Evolutionary conservation across 2,329 filamentous ascomycete species (phyloP), one percentile per base, ranked within the genome.

Genomic region (Ophiostoma himal-ulmi): DNA sequence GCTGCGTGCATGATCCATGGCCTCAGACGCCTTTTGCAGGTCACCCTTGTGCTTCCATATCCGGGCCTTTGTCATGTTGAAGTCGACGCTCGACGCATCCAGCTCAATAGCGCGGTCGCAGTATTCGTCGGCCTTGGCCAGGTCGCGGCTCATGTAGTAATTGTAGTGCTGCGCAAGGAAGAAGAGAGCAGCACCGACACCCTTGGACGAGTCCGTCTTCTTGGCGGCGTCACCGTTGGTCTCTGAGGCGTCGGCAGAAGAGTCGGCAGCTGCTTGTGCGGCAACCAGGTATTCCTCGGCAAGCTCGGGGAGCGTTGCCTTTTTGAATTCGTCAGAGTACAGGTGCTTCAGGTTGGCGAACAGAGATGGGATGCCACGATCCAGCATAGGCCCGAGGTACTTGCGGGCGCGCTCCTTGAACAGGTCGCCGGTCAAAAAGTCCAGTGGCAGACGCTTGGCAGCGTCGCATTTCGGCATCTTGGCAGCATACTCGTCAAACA

Each of bases 121-220:
- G 77, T 90, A 94, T 73, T 91, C 86, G 79, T 89, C 86, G 3
- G 96, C 94, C 80, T 93, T 95, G 71, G 85, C 76, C 34, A 98
- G 85, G 78, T 98, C 88, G 60, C 94, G 92, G 78, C 92, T 97
- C 71, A 92, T 83, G 78, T 91, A 85, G 79, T 97, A 97, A 82
- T 97, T 95, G 84, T 97, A 96, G 81, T 99, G 96, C 77, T 98
- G 95, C 10, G 94, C 94, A 69, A 99, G 87, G 82, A 96, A 99
- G 80, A 96, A 98, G 68, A 94, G 86, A 17, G 92, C 91, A 1
- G 94, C 92, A 17, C 92, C 87, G 76, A 91, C 85, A 77, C 94
- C 94, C 76, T 85, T 86, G 70, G 80, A 77, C 68, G 80, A 78
- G 74, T 87, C 83, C 30, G 78, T 78, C 70, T 81, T 83, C 13